Conservation (phyloP, 768 basidiomycete genomes). For the Pulveroboletus sp. region DNA sequence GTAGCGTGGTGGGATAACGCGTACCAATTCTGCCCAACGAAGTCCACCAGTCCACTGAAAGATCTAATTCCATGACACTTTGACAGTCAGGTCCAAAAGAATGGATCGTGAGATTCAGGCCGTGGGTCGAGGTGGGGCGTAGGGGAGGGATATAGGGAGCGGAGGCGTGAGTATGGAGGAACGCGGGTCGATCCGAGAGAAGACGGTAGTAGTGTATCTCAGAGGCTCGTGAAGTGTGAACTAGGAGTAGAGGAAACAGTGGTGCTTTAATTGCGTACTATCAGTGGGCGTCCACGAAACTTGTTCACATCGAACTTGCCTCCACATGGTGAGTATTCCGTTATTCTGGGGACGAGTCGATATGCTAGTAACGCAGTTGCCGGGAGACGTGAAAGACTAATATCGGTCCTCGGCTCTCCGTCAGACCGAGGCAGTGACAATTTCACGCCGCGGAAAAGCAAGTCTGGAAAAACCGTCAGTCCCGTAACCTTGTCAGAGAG, state of each 20-base stretch:
- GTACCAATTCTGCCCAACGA: conserved; percentile 68
- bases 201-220: conserved; percentile 73
- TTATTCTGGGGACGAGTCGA: conserved; percentile 38
- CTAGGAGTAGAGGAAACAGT: conserved; percentile 60
- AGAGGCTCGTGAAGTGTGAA: conserved; percentile 51
- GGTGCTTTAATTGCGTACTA: conserved; percentile 39
- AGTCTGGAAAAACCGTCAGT: conserved; percentile 31
- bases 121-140: conserved; percentile 20
- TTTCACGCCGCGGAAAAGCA: conserved; percentile 35
- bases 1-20: conserved; percentile 69
- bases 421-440: conserved; percentile 32
- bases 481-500: neutral
- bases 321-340: conserved; percentile 23
- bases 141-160: conserved; percentile 56
- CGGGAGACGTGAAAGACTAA: conserved; percentile 53
- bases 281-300: conserved; percentile 3
- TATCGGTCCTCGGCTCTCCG: conserved; percentile 37
- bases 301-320: conserved; percentile 16
- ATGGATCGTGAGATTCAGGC: conserved; percentile 57
- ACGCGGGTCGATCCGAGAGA: conserved; percentile 18
- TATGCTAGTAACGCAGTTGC: conserved; percentile 67
- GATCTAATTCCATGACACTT: conserved; percentile 33
- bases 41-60: conserved; percentile 68
- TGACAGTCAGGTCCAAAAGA: conserved; percentile 51
- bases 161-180: conserved; percentile 63